Conservation (phyloP, 2,329 filamentous ascomycete species). For the Herpotrichia juniperi region DNA sequence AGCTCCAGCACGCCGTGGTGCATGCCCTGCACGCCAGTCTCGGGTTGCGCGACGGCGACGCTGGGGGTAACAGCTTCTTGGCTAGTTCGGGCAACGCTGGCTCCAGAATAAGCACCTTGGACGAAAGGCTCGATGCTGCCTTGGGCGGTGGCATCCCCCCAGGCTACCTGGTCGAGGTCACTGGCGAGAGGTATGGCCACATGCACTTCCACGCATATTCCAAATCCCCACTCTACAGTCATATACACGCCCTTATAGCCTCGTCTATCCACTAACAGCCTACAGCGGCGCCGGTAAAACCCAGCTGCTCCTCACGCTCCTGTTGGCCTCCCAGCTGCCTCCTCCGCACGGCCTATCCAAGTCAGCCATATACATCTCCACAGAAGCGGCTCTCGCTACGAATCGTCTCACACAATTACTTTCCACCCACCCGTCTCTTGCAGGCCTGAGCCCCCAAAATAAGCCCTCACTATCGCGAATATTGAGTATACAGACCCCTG, state of each 20-base stretch:
- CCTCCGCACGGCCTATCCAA: slow-evolving; percentile 72
- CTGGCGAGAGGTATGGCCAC: slow-evolving; percentile 75
- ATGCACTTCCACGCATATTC: neutral
- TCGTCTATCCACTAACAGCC: slow-evolving; percentile 11
- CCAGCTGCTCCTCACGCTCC: slow-evolving; percentile 84
- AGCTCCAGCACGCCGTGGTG: slow-evolving; percentile 71
- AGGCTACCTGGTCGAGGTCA: slow-evolving; percentile 85
- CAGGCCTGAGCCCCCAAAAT: slow-evolving; percentile 45
- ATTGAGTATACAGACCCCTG: slow-evolving; percentile 80
- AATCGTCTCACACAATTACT: slow-evolving; percentile 82
- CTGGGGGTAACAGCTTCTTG: slow-evolving; percentile 20
- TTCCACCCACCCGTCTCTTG: slow-evolving; percentile 66
- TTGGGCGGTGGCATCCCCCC: slow-evolving; percentile 81
- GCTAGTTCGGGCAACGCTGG: slow-evolving; percentile 13
- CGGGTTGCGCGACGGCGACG: slow-evolving; percentile 45
- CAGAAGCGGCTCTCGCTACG: slow-evolving; percentile 85
- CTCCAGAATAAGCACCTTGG: slow-evolving; percentile 76
- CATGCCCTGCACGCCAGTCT: slow-evolving; percentile 70
- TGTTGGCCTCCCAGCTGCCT: slow-evolving; percentile 83
- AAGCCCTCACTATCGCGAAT: slow-evolving; percentile 75
- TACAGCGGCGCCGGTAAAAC: slow-evolving; percentile 87
- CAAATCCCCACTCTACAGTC: slow-evolving; percentile 7
- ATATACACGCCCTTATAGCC: slow-evolving; percentile 7
- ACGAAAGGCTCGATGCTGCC: slow-evolving; percentile 70
- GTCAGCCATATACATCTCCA: slow-evolving; percentile 90